Base-by-base conservation (phyloP, 116 monocot species). In the Trichopus zeylanicus region DNA sequence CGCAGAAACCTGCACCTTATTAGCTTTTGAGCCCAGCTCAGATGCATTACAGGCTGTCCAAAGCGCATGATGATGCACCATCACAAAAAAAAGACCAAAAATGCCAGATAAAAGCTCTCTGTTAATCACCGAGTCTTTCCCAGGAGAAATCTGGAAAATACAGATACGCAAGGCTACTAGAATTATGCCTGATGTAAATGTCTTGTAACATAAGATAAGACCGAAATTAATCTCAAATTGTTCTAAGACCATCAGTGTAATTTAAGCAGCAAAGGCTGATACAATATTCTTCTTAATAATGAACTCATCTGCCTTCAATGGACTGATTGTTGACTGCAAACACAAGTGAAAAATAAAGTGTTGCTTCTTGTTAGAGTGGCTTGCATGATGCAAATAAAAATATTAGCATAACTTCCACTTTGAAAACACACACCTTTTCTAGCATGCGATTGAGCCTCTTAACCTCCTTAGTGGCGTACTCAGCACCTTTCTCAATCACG, bases 281-380 rank as follows among this genome's bases (percentile, higher is more conserved):
- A 90, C 68, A 38, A 90, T 85, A 70, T 90, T 90, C 74, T 85
- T 90, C 78, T 90, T 90, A 64, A 90, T 76, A 76, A 71, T 62
- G 55, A 90, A 90, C 53, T 90, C 89, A 53, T 90, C 89, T 27
- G 78, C 81, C 76, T 90, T 90, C 2, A 75, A 30, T 9, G 89
- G 48, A 47, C 85, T 90, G 61, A 90, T n/a, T n/a, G n/a, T 67
- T 0, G 89, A 73, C 89, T 90, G 89, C 73, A 26, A 53, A 10
- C 28, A 57, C 18, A 46, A 53, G 12, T 15, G n/a, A 60, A 53
- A n/a, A 46, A 13, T 5, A 12, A 62, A 18, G 30, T 26, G 23
- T 16, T 27, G 12, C 1, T 59, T 26, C 19, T 22, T 22, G 31
- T 11, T 20, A 21, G 51, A 9, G 1, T 2, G 7, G 21, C 18